Base-by-base conservation (phyloP, 768 basidiomycete genomes). In the Clavulina sp. region DNA sequence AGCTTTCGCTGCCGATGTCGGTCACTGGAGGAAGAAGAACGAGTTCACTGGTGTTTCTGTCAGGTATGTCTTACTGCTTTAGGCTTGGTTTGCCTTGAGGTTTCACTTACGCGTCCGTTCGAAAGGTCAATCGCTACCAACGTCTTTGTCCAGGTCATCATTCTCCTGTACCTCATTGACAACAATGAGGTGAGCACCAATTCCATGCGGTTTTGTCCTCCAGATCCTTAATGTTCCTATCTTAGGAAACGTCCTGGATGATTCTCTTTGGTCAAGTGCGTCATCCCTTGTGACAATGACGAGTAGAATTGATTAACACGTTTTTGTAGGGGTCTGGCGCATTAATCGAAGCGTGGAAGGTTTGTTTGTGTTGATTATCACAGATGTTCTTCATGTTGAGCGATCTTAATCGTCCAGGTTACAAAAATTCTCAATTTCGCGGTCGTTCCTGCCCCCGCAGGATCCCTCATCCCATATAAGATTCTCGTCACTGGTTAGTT, bases 21-120 rank as follows among this genome's bases (percentile, higher is more conserved):
- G 82, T 28, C 93, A 97, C 63, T 96, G 92, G 92, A 73, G 89
- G 36, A 79, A 89, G 61, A 92, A 80, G 69, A 81, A 91, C 59
- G 91, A 97, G 63, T 77, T 97, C 65, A 83, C 84, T 54, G 95
- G 95, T 9, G 92, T 99, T 13, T 93, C 89, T 49, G 75, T 99
- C 57, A 78, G 91, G 84, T 84, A 57, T 61, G 74, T 58, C 16
- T 80, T 63, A 53, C 73, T 65, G 23, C 51, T 4, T 30, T 38
- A 13, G 24, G 30, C 28, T 30, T 23, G 16, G n/a, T 29, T 16
- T 51, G 33, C n/a, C 7, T 9, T 28, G 18, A 5, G 32, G 51
- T 52, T 40, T 53, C 52, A 54, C 49, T 33, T 19, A 23, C 48
- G 36, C 58, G 23, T 48, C 74, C 74, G 7, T 7, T 26, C 24